Percentiles rank a stretch among this genome's conserved stretches.
Conservation (phyloP, 805 yeast genomes). For the Sugiyamaella qingdaonensis region DNA sequence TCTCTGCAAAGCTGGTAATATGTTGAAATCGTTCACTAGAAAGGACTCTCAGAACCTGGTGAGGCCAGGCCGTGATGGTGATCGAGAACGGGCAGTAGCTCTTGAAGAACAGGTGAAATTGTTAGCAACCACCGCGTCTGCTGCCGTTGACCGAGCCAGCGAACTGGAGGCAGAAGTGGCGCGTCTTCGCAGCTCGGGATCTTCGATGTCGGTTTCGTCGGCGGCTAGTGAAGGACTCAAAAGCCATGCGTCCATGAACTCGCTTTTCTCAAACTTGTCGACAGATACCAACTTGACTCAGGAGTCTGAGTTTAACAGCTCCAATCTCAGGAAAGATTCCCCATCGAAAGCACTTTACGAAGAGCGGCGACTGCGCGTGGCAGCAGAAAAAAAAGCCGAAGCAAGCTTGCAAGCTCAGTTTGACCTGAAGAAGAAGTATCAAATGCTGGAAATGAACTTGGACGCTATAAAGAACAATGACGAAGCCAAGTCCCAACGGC, state of each 20-base stretch:
- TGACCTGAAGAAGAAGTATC: constrained; percentile 5
- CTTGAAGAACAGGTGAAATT: constrained; percentile 25
- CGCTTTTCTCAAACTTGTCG: neutral
- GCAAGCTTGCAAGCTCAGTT: neutral
- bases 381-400: neutral
- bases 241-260: neutral
- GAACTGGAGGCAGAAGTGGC: constrained; percentile 24
- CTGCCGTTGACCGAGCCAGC: constrained; percentile 23
- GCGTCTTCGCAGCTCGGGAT: constrained; percentile 1
- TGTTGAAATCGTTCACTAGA: neutral
- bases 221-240: neutral
- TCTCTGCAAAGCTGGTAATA: neutral
- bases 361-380: neutral
- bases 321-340: constrained; percentile 1
- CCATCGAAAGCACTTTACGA: neutral
- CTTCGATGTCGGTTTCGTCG: neutral
- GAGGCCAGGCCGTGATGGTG: constrained; percentile 26
- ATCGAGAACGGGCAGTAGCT: constrained; percentile 20
- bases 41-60: constrained; percentile 13
- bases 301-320: neutral
- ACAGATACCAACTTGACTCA: neutral
- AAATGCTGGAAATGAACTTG: constrained; percentile 4
- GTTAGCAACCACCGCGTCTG: constrained; percentile 23
- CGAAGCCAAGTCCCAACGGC: constrained; percentile 15
- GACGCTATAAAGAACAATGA: neutral